Conservation (phyloP, 345 rosid species). For the Populus alba region DNA sequence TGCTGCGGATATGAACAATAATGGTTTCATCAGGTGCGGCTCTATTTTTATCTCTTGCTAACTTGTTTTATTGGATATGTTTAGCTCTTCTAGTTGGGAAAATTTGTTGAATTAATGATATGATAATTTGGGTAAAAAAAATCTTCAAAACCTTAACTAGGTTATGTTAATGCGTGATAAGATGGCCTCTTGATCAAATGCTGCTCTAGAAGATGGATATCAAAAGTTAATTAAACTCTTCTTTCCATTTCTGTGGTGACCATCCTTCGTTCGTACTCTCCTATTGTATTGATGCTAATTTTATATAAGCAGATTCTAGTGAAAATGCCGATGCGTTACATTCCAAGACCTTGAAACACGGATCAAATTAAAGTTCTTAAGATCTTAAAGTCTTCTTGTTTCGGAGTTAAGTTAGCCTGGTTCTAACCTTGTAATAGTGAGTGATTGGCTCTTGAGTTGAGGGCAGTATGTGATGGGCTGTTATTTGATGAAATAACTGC, state of each 20-base stretch:
- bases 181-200: not conserved
- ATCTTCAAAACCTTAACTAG: not conserved
- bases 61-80: not conserved
- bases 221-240: not conserved
- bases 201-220: not conserved
- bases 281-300: not conserved
- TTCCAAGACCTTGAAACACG: not conserved
- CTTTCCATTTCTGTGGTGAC: not conserved
- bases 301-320: not conserved
- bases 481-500: not conserved
- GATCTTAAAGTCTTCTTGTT: not conserved
- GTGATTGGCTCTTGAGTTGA: not conserved
- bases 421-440: not conserved
- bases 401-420: not conserved
- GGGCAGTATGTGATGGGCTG: not conserved
- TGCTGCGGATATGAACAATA: conserved; percentile 39
- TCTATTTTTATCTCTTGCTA: not conserved
- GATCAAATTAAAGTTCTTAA: not conserved
- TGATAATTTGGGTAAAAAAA: not conserved
- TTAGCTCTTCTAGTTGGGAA: not conserved
- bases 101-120: not conserved
- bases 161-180: not conserved
- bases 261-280: not conserved
- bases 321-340: no score
- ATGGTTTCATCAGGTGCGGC: conserved; percentile 36